A percentile compares a stretch with the other conserved stretches of the same genome.
Evolutionary conservation across 768 basidiomycete genomes (phyloP).

Genomic region (Amanita pseudoporphyria): DNA sequence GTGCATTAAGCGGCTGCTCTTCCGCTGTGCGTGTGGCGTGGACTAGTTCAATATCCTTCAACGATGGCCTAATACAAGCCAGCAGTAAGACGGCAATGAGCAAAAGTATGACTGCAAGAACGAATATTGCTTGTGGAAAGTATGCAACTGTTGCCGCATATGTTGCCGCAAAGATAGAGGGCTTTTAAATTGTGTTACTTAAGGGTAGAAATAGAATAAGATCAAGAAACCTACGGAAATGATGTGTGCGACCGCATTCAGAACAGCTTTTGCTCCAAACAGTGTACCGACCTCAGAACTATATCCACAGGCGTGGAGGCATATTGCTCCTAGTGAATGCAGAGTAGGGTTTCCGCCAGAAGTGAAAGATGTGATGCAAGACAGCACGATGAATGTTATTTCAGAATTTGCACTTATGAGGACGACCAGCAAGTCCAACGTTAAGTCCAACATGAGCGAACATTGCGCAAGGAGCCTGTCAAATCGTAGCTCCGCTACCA

Average conservation of each 20-base stretch:
- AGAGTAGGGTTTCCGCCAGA: conserved; percentile 60
- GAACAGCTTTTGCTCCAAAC: conserved; percentile 63
- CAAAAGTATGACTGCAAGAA: conserved; percentile 46
- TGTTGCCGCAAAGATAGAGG: conserved; percentile 55
- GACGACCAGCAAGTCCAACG: conserved; percentile 54
- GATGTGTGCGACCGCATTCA: conserved; percentile 57
- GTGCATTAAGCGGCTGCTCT: not conserved
- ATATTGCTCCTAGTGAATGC: conserved; percentile 65
- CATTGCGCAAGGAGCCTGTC: conserved; percentile 56
- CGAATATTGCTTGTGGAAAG: conserved; percentile 64
- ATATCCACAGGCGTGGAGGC: conserved; percentile 42
- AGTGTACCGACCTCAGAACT: conserved; percentile 46
- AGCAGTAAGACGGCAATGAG: conserved; percentile 37
- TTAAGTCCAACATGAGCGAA: conserved; percentile 59
- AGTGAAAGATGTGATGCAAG: conserved; percentile 55
- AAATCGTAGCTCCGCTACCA: conserved; percentile 55
- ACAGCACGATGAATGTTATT: conserved; percentile 44
- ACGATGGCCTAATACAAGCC: conserved; percentile 21
- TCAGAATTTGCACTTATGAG: conserved; percentile 41
- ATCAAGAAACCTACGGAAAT: conserved; percentile 33
- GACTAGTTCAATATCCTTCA: conserved; percentile 15
- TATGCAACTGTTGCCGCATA: conserved; percentile 55
- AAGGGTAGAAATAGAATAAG: not conserved
- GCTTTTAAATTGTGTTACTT: conserved; percentile 29
- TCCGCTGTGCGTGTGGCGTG: conserved; percentile 3